These are phyloP conservation scores for Agaricus subrufescens DNA, from an alignment of 768 basidiomycete genomes.

Conservation along the genomic window DNA sequence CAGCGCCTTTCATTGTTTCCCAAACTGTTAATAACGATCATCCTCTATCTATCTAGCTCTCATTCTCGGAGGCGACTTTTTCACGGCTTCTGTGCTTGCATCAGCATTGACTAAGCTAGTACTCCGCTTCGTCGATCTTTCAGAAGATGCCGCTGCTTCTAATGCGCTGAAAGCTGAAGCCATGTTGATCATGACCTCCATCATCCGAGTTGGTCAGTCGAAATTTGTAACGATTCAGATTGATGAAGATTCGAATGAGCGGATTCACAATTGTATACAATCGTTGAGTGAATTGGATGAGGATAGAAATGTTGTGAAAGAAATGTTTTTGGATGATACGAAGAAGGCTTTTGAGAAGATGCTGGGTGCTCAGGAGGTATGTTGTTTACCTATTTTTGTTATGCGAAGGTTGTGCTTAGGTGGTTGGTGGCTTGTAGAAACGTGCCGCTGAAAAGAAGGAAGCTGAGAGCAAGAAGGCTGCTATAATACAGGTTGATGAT, in stretches of 20 bases:
- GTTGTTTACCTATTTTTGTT: constrained; percentile 8
- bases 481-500: constrained; percentile 89
- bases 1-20: neutral
- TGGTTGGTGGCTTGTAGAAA: constrained; percentile 44
- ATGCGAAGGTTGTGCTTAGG: neutral
- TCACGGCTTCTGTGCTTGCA: constrained; percentile 90
- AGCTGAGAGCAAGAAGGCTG: constrained; percentile 61
- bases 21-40: neutral
- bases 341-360: constrained; percentile 91
- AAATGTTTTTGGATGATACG: constrained; percentile 81
- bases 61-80: constrained; percentile 94
- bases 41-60: constrained; percentile 44
- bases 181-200: constrained; percentile 97
- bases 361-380: constrained; percentile 90
- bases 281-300: constrained; percentile 79
- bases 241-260: constrained; percentile 96
- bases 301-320: constrained; percentile 44
- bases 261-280: constrained; percentile 94
- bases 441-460: constrained; percentile 89
- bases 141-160: constrained; percentile 37
- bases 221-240: constrained; percentile 93
- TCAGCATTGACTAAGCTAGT: constrained; percentile 88
- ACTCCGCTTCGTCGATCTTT: constrained; percentile 63
- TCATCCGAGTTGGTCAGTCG: constrained; percentile 95
- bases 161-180: constrained; percentile 89